Conservation (phyloP, 2,329 filamentous ascomycete species). For the Penicillium hesseltinei region DNA sequence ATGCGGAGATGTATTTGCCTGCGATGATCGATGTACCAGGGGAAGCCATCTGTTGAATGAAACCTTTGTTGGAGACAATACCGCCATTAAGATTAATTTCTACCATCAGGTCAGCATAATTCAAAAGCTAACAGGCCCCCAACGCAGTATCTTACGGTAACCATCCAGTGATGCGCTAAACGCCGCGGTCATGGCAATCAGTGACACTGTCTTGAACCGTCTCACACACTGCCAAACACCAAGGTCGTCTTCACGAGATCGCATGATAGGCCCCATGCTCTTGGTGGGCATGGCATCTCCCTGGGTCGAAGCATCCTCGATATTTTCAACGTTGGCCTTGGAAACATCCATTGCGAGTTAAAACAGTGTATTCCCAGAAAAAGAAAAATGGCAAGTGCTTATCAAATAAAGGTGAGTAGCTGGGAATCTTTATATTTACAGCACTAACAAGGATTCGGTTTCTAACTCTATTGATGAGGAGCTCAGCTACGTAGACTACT, state of each 20-base stretch:
- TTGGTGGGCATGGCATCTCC: neutral
- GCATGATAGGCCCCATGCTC: constrained; percentile 29
- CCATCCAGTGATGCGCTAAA: constrained; percentile 46
- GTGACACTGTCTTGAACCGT: constrained; percentile 36
- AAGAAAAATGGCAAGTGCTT: neutral
- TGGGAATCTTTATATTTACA: neutral
- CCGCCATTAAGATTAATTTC: constrained; percentile 40
- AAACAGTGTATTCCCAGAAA: neutral
- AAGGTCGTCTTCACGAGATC: constrained; percentile 40
- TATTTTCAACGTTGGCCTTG: constrained; percentile 1
- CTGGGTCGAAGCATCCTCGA: constrained; percentile 1
- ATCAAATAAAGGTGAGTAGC: neutral
- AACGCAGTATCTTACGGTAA: constrained; percentile 33
- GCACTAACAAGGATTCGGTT: neutral
- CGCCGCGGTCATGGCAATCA: constrained; percentile 43
- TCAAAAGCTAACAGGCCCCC: neutral
- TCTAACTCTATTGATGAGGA: neutral
- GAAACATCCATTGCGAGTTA: neutral
- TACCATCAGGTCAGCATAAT: neutral
- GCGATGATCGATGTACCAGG: constrained; percentile 34
- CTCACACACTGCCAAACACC: constrained; percentile 39
- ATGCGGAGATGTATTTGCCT: constrained; percentile 40
- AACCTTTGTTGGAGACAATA: constrained; percentile 44
- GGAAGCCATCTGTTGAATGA: constrained; percentile 38
- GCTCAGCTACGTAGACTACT: neutral